Evolutionary conservation across 1,139 yeast species (phyloP), one percentile per base, ranked within the genome.

Genomic region (Magnusiomyces clavatus): DNA sequence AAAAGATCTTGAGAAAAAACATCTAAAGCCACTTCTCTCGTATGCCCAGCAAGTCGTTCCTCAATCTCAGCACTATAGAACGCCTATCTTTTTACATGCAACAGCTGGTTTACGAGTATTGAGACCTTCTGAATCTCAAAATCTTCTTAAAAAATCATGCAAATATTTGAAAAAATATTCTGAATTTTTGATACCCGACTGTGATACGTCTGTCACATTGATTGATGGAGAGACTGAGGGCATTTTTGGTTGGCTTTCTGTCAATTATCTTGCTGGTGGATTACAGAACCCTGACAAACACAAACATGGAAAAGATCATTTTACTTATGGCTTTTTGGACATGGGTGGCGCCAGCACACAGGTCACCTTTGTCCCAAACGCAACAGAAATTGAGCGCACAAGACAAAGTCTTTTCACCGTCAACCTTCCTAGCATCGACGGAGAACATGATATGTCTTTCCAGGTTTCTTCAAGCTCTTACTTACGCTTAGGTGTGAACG

Each of bases 281-380:
- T 72, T 83, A 46, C 82, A 81, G 11, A 57, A 57, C 37, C 81
- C 83, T 0, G 64, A 62, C 6, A 53, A 59, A n/a, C 81, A 78
- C 56, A 68, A 72, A 43, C 81, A 77, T 58, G 80, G 81, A 1
- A 73, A 75, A 51, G 70, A 72, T 51, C 82, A 78, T 56, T 70
- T 77, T 29, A 81, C 94, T 0, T 84, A 79, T 60, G 95, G 95
- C 1, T 73, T 86, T 39, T 66, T 87, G 55, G 95, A 86, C 58
- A 83, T 87, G 89, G 95, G 95, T 3, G 95, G 95, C 0, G 94
- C 94, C 0, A 83, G 92, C 1, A 83, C 95, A 0, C 95, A 87
- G 63, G 80, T 87, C 39, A 86, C 88, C 0, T 86, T 85, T 64
- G 85, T 80, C 58, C 94, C 95, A 0, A 78, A 79, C 60, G 54